phyloP scores from a whole-genome alignment of 225 moss, liverwort and hornwort genomes.

The Thuidium tamariscinum region DNA sequence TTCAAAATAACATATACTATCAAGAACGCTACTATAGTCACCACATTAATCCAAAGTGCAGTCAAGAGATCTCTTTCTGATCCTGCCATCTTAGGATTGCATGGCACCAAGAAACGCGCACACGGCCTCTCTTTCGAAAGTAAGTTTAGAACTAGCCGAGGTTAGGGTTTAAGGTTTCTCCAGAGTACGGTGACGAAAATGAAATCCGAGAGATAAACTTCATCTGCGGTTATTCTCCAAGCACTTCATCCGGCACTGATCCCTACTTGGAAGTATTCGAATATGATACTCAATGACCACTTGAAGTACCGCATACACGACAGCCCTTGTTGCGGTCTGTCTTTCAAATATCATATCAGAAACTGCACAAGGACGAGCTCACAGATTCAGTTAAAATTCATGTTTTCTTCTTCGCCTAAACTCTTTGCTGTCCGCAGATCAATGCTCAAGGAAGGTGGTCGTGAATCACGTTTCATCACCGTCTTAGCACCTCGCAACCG shows the following conservation, averaged over 20 bases:
- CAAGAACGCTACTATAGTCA: slow-evolving; percentile 20
- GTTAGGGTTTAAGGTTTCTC: not conserved
- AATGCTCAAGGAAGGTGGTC: not conserved
- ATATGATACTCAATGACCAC: not conserved
- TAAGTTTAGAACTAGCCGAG: not conserved
- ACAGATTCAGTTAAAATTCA: not conserved
- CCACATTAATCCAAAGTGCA: slow-evolving; percentile 45
- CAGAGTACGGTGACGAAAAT: not conserved
- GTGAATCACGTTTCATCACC: not conserved
- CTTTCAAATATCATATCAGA: not conserved
- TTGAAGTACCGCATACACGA: not conserved
- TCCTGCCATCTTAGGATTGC: slow-evolving; percentile 1
- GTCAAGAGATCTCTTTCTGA: slow-evolving; percentile 35
- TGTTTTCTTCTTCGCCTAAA: not conserved
- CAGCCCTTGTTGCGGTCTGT: not conserved
- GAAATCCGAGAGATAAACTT: not conserved
- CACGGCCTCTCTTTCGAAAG: not conserved
- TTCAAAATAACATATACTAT: slow-evolving; percentile 39
- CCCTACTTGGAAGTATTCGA: not conserved
- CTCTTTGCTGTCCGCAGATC: not conserved
- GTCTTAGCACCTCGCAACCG: not conserved
- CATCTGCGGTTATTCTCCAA: not conserved
- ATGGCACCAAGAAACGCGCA: not conserved
- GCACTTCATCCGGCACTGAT: not conserved
- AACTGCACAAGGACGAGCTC: slow-evolving; percentile 1